Base-by-base conservation (phyloP, 495 filamentous ascomycete species). In the Aspergillus biplanus region DNA sequence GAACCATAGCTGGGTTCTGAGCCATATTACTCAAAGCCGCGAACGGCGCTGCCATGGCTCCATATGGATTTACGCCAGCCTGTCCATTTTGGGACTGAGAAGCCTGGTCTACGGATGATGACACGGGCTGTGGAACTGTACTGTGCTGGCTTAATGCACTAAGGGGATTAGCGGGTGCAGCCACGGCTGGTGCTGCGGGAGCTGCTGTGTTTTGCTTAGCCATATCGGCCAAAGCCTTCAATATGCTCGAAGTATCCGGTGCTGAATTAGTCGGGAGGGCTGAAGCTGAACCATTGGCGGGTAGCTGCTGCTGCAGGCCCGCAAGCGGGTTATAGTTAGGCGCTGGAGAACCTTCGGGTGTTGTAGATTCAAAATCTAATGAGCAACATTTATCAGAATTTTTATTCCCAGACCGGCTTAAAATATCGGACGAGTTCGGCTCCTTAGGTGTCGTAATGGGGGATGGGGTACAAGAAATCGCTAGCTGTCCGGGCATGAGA, bases 211-310 rank as follows among this genome's bases (percentile, higher is more conserved):
- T 94, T 73, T 92, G 89, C 59, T 92, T 90, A 42, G 91, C 91
- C 81, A 96, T 92, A 67, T 90, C 90, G 50, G 91, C 91, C 61
- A 96, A 83, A 34, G 90, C 90, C 69, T 90, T 90, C 80, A 95
- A 80, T 70, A 96, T 93, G 62, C 83, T 84, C 21, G 87, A 86
- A 27, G 88, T 90, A 71, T 90, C 85, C 61, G 81, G 80, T 13
- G 84, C 76, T 27, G 64, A 57, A 33, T 70, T 68, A 65, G 80
- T 59, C 53, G 75, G 59, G 50, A 70, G 66, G 61, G 74, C 61
- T 59, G 75, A 55, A 65, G 77, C 62, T 48, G 75, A 63, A 69
- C 64, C 71, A 62, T 78, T 79, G 71, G 73, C 67, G 69, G 75
- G 50, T 69, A 70, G 70, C 63, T 79, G 79, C 52, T 73, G 75